Evolutionary conservation across 257 asterid species (phyloP).

Genomic region (Nicotiana obtusifolia): DNA sequence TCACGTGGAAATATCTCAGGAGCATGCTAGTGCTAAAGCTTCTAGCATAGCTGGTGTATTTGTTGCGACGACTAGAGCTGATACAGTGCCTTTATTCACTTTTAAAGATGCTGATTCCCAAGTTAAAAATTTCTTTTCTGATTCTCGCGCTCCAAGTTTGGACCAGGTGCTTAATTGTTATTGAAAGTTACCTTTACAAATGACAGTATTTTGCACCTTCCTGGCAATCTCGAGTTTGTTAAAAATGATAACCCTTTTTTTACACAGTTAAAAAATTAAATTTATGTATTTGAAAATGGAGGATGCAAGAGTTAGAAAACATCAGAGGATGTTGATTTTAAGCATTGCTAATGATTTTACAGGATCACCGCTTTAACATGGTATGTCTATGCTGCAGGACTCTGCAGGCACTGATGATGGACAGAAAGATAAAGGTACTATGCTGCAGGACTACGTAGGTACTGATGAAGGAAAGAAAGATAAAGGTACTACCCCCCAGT

Average conservation of each 20-base stretch:
- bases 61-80: slow-evolving; percentile 25
- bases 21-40: slow-evolving; percentile 26
- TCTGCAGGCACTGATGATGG: slow-evolving; percentile 18
- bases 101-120: slow-evolving; percentile 17
- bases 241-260: not conserved
- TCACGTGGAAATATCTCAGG: slow-evolving; percentile 18
- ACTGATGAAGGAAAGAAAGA: slow-evolving; percentile 22
- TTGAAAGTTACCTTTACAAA: not conserved
- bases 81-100: slow-evolving; percentile 25
- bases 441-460: slow-evolving; percentile 29
- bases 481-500: slow-evolving; percentile 15
- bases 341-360: not conserved
- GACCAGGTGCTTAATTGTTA: slow-evolving; percentile 43
- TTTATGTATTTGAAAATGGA: not conserved
- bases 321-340: not conserved
- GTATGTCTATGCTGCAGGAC: slow-evolving; percentile 34
- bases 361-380: not conserved
- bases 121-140: slow-evolving; percentile 17
- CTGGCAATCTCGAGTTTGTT: slow-evolving; percentile 1
- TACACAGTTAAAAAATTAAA: not conserved
- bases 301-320: not conserved
- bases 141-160: slow-evolving; percentile 26
- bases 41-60: slow-evolving; percentile 26
- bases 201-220: not conserved
- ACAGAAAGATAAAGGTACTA: slow-evolving; percentile 21